Percentiles rank a stretch among this genome's conserved stretches.
phyloP scores from a whole-genome alignment of 1,139 yeast genomes.

The Suhomyces panamericanus region DNA sequence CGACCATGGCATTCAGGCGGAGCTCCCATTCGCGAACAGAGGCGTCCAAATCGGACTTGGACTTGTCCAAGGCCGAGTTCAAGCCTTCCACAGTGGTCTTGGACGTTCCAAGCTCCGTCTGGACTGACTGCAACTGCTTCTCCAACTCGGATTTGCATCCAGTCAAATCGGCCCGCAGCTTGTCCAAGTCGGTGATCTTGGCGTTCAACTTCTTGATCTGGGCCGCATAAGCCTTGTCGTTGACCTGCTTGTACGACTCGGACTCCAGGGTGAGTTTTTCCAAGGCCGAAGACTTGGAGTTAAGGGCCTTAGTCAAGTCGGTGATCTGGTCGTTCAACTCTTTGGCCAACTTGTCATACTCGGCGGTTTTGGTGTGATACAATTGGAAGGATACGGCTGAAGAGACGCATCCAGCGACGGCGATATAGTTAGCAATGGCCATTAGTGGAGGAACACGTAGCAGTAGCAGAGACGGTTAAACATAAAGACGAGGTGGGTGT shows the following conservation, averaged over 20 bases:
- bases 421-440: constrained; percentile 21
- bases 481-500: background rate
- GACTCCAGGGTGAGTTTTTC: constrained; percentile 10
- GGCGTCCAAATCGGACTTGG: constrained; percentile 16
- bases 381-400: constrained; percentile 28
- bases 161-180: constrained; percentile 11
- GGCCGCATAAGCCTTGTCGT: constrained; percentile 10
- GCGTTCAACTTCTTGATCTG: constrained; percentile 9
- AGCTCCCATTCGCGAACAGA: constrained; percentile 27
- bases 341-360: constrained; percentile 18
- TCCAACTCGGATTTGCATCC: constrained; percentile 12
- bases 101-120: constrained; percentile 5
- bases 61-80: constrained; percentile 10
- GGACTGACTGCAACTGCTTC: constrained; percentile 9
- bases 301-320: constrained; percentile 14
- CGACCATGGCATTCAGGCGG: constrained; percentile 33
- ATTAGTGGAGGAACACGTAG: constrained; percentile 8
- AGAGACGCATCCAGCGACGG: constrained; percentile 29
- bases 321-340: constrained; percentile 18
- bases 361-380: constrained; percentile 27
- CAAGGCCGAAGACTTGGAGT: constrained; percentile 15
- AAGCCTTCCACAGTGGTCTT: constrained; percentile 5
- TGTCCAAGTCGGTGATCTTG: constrained; percentile 13
- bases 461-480: background rate
- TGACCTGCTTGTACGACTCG: constrained; percentile 3